These are phyloP conservation scores for Pleurotus citrinopileatus DNA, from an alignment of 768 basidiomycete genomes.

Conservation along the genomic window DNA sequence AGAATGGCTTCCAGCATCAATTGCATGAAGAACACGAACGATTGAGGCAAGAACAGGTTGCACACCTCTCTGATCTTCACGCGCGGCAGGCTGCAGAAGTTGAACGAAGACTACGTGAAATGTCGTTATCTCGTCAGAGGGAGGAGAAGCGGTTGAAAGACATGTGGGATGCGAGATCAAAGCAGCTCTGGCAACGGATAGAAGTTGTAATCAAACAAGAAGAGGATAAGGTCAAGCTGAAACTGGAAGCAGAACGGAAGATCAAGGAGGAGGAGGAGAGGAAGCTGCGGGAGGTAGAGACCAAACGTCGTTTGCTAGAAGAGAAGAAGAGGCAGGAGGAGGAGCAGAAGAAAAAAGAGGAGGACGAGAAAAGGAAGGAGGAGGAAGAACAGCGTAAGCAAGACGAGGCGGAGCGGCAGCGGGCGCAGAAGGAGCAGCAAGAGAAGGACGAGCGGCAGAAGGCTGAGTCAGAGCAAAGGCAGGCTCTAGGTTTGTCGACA, in stretches of 20 bases:
- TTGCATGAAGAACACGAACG: constrained; percentile 45
- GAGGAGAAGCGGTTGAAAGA: constrained; percentile 43
- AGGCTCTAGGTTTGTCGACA: constrained; percentile 47
- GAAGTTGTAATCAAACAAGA: constrained; percentile 62
- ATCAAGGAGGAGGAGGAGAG: constrained; percentile 45
- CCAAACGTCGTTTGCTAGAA: constrained; percentile 36
- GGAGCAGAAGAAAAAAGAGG: constrained; percentile 40
- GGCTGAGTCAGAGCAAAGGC: constrained; percentile 36
- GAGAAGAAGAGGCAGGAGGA: constrained; percentile 45
- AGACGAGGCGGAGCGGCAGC: constrained; percentile 35
- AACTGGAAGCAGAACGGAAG: constrained; percentile 56
- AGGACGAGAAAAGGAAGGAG: constrained; percentile 37
- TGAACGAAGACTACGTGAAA: constrained; percentile 35
- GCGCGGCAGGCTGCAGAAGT: constrained; percentile 54
- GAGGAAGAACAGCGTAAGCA: constrained; percentile 36
- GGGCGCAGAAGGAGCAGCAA: constrained; percentile 29
- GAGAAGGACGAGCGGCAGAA: constrained; percentile 29
- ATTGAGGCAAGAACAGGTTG: constrained; percentile 28
- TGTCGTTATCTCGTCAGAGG: constrained; percentile 42
- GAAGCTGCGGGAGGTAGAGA: constrained; percentile 44
- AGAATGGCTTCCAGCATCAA: constrained; percentile 28
- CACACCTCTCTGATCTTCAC: constrained; percentile 37
- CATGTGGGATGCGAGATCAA: constrained; percentile 53
- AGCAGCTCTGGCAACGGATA: constrained; percentile 52
- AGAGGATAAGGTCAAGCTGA: constrained; percentile 53